phyloP scores from a whole-genome alignment of 192 early-diverging fungal species.

The Glomus cerebriforme region DNA sequence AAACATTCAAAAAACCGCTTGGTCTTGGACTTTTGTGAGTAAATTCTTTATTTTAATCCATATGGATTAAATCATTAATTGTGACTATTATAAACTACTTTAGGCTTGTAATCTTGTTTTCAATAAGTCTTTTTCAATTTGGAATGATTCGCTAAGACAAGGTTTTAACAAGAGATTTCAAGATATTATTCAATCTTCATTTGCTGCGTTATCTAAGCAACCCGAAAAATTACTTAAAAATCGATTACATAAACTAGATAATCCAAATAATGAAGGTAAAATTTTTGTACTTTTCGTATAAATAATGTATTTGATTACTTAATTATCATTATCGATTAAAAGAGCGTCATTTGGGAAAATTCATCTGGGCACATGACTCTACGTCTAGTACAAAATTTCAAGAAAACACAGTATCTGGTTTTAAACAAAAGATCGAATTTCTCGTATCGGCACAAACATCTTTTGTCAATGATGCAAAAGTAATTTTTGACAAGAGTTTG shows the following conservation, averaged over 20 bases:
- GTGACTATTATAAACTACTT: constrained; percentile 16
- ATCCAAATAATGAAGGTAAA: constrained; percentile 42
- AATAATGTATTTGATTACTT: neutral
- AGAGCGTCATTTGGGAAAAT: constrained; percentile 29
- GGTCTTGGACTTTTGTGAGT: constrained; percentile 31
- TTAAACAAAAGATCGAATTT: constrained; percentile 12
- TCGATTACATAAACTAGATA: constrained; percentile 38
- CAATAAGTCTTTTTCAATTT: constrained; percentile 44
- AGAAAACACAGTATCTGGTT: neutral
- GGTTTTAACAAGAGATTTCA: constrained; percentile 45
- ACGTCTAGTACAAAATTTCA: neutral
- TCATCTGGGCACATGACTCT: constrained; percentile 17
- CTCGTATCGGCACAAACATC: constrained; percentile 17
- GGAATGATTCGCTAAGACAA: constrained; percentile 44
- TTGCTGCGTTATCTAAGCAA: constrained; percentile 44
- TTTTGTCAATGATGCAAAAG: constrained; percentile 1
- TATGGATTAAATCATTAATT: neutral
- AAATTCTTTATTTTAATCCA: neutral
- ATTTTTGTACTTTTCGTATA: constrained; percentile 3
- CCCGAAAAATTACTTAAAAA: constrained; percentile 42
- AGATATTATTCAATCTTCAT: constrained; percentile 38
- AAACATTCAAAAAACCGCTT: constrained; percentile 9
- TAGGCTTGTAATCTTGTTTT: constrained; percentile 42
- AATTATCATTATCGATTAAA: neutral
- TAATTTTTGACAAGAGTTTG: constrained; percentile 21